Evolutionary conservation across 2,329 filamentous ascomycete species (phyloP), one percentile per base, ranked within the genome.

Genomic region (Colletotrichum coccodes): DNA sequence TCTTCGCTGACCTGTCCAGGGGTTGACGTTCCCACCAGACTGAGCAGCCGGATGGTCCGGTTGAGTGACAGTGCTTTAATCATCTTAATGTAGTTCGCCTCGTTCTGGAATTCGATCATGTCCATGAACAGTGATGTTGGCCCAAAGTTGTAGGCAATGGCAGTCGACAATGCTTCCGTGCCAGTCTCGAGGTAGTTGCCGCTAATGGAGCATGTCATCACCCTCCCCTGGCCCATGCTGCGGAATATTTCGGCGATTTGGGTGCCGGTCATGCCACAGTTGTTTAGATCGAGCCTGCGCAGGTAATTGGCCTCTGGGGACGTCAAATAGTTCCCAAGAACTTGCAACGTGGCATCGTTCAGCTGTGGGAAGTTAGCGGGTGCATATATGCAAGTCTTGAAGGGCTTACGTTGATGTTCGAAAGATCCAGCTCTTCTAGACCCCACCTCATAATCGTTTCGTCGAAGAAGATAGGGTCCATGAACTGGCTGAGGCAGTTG

Each of bases 91-190:
- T 86, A 89, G 72, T 82, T 87, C 11, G 75, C 75, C 73, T 89
- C 87, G 44, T 83, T 76, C 23, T 80, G 78, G 71, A 89, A 88
- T 69, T 89, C 86, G n/a, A 88, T 79, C 86, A 89, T 88, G 70
- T 88, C 84, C 69, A 88, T 76, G 70, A 85, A 84, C 26, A 89
- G 76, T 28, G 81, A 83, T 69, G 80, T 83, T 0, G 86, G 86
- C 1, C 85, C 84, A 70, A 83, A 82, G 16, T 83, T 83, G 60
- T 79, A 76, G 0, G 80, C 77, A 30, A 89, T 82, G 8, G 85
- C 82, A 23, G 80, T 78, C 26, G 84, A 85, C 62, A 89, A 77
- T 59, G 86, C 81, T 21, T 84, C 84, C 34, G 88, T 83, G 2
- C 84, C 86, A 12, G 81, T 79, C 65, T 89, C 87, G 4, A 89